These are phyloP conservation scores for Sonneratia alba DNA, from an alignment of 345 rosid species.

Conservation along the genomic window DNA sequence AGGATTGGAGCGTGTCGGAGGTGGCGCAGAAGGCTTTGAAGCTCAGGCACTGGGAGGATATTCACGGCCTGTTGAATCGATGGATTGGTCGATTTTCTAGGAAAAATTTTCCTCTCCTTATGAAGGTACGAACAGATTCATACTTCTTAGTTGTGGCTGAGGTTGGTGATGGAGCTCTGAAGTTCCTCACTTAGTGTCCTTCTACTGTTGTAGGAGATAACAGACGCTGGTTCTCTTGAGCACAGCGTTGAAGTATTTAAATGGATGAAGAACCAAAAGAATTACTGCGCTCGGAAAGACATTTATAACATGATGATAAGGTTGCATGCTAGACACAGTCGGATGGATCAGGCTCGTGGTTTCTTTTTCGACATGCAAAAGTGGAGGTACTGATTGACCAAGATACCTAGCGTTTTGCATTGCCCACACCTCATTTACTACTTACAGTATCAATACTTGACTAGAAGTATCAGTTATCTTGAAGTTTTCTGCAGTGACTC, in stretches of 20 bases:
- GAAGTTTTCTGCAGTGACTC: neutral
- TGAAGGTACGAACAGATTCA: conserved; percentile 29
- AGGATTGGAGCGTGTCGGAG: conserved; percentile 75
- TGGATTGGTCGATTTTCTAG: conserved; percentile 86
- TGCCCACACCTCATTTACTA: neutral
- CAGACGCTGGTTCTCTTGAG: conserved; percentile 64
- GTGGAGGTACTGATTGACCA: conserved; percentile 46
- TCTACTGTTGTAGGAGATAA: conserved; percentile 42
- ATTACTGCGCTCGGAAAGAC: conserved; percentile 70
- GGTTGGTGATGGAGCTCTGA: neutral
- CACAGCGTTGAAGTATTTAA: conserved; percentile 51
- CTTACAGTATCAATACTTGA: neutral
- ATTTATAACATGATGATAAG: conserved; percentile 86
- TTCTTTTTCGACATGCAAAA: conserved; percentile 94
- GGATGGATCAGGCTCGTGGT: conserved; percentile 79
- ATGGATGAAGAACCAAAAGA: conserved; percentile 82
- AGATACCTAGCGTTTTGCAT: neutral
- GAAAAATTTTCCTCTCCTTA: conserved; percentile 63
- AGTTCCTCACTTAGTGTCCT: neutral
- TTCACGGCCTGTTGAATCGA: conserved; percentile 54
- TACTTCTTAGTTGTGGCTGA: neutral
- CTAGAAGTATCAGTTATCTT: neutral
- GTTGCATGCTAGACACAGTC: conserved; percentile 69
- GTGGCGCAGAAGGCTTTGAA: conserved; percentile 45
- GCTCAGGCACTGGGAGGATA: conserved; percentile 47